Evolutionary conservation across 1,139 yeast genomes (phyloP), one percentile per base, ranked within the genome.

Genomic region (Lodderomyces oxycetoniae): DNA sequence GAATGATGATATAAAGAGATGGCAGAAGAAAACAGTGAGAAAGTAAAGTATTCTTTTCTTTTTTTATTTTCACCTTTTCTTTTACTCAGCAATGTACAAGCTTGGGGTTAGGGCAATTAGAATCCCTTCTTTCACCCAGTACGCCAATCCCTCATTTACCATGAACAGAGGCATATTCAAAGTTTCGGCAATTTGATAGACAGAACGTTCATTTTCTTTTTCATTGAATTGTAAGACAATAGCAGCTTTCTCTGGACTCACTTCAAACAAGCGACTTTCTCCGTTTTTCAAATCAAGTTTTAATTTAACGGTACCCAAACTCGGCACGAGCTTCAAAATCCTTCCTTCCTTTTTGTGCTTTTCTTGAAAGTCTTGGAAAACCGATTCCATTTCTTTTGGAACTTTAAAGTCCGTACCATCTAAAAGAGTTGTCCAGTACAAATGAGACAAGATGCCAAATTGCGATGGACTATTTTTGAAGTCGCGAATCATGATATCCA

Each of bases 401-500:
- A 79, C 38, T 10, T 48, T 53, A 40, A 79, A 71, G 16, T 50
- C 48, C 4, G 55, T 33, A 30, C 42, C 48, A 6, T 59, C 64
- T 13, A 59, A 37, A 2, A 65, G 47, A 3, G 66, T 61, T 0
- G 78, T 75, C 89, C 89, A 76, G 39, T 64, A 68, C 31, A 66
- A 46, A 41, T 66, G 69, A 1, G 73, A 66, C 12, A 74, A 46
- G 3, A 74, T 54, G 5, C 71, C 50, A 1, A 71, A 59, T 37
- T 64, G 67, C 3, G 28, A n/a, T 22, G 61, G 55, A 43, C 87
- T 79, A 23, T 69, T 71, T n/a, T 60, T 49, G 20, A 89, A 69
- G 55, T 91, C 98, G 30, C 74, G 63, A 17, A 88, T 66, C 98
- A 91, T 91, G 6, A 91, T 86, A 50, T 86, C 95, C 36, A 89